Evolutionary conservation across 2,329 filamentous ascomycete genomes (phyloP).

Genomic region (Juglanconis oblonga): DNA sequence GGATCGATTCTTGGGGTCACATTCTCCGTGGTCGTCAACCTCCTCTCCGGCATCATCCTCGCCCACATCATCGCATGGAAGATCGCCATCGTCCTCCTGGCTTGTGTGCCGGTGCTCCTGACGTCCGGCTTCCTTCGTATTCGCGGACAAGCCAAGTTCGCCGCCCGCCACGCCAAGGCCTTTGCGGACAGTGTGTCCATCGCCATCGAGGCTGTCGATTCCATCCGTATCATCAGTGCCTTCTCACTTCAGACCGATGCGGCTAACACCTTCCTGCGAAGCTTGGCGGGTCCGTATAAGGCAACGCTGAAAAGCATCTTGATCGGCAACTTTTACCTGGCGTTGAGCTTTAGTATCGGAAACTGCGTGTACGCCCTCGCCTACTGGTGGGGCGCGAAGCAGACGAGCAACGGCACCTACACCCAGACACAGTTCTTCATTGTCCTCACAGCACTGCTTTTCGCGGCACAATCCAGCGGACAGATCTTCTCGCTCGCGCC

Average conservation of each 20-base stretch:
- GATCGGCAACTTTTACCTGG: background rate
- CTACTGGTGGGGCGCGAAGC: constrained; percentile 77
- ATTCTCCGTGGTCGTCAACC: constrained; percentile 66
- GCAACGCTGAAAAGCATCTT: constrained; percentile 33
- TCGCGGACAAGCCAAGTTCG: constrained; percentile 57
- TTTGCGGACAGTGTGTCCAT: constrained; percentile 62
- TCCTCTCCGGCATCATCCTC: constrained; percentile 64
- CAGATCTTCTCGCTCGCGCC: constrained; percentile 74
- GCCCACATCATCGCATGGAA: constrained; percentile 72
- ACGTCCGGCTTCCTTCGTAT: constrained; percentile 68
- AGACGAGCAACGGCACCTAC: constrained; percentile 64
- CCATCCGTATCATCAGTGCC: constrained; percentile 60
- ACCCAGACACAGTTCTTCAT: constrained; percentile 70
- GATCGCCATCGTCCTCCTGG: constrained; percentile 69
- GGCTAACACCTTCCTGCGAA: constrained; percentile 49
- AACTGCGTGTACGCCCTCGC: constrained; percentile 60
- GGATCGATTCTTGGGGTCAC: constrained; percentile 68
- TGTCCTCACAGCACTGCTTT: constrained; percentile 67
- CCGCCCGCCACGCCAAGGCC: constrained; percentile 60
- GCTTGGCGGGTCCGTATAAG: constrained; percentile 47
- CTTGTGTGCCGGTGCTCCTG: constrained; percentile 65
- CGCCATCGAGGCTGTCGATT: constrained; percentile 64
- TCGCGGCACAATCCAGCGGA: constrained; percentile 70
- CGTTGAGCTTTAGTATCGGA: background rate
- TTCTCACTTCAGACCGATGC: constrained; percentile 52